phyloP scores from a whole-genome alignment of 208 protist genomes.

The Vickermania ingenoplastis region DNA sequence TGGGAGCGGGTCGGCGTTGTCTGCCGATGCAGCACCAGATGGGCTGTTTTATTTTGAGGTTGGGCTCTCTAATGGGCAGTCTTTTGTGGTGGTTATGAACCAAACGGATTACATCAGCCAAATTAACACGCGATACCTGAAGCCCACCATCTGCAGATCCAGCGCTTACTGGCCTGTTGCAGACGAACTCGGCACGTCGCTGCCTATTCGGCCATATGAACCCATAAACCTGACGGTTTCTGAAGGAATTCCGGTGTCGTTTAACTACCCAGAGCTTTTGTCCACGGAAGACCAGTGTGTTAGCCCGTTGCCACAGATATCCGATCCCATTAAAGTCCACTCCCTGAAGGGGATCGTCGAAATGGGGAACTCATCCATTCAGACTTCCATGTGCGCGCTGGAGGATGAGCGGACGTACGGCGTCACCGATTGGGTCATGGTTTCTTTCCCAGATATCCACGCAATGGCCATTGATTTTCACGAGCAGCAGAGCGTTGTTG shows the following conservation, averaged over 20 bases:
- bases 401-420: conserved; percentile 49
- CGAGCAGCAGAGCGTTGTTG: conserved; percentile 9
- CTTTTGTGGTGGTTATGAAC: conserved; percentile 43
- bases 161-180: conserved; percentile 76
- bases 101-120: conserved; percentile 69
- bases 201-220: conserved; percentile 51
- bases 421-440: conserved; percentile 72
- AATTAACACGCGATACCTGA: conserved; percentile 45
- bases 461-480: conserved; percentile 19
- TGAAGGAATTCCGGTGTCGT: not conserved
- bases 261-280: conserved; percentile 1
- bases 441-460: conserved; percentile 40
- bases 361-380: conserved; percentile 5
- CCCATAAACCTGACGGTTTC: conserved; percentile 13
- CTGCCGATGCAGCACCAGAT: conserved; percentile 28
- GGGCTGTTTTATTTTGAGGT: conserved; percentile 43
- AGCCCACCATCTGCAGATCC: conserved; percentile 36
- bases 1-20: conserved; percentile 22
- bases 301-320: not conserved
- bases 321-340: conserved; percentile 10
- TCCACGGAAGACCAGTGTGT: not conserved
- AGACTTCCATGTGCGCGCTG: conserved; percentile 41
- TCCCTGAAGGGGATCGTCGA: conserved; percentile 10
- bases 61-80: conserved; percentile 25
- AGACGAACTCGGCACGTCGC: conserved; percentile 54